Evolutionary conservation across 2,329 filamentous ascomycete species (phyloP).

Genomic region (Xylariaceae sp.): DNA sequence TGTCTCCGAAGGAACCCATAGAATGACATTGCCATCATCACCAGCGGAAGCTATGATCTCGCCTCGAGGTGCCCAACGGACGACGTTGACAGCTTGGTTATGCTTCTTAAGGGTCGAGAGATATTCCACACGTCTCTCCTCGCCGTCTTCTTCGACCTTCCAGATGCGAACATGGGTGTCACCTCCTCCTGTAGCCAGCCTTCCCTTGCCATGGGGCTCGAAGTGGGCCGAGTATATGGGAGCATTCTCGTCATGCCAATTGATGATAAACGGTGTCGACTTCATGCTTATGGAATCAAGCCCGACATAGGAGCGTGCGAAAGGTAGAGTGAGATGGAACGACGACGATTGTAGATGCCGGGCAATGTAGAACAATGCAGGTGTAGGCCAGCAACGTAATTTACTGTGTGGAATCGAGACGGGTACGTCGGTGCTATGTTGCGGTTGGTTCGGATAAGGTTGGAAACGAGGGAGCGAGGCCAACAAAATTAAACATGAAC

Average conservation of each 20-base stretch:
- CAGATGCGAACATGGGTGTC: constrained; percentile 95
- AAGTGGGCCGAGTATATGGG: constrained; percentile 98
- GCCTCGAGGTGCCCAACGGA: constrained; percentile 90
- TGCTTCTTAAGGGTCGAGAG: constrained; percentile 89
- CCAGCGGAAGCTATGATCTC: constrained; percentile 92
- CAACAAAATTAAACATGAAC: no score
- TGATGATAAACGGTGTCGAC: constrained; percentile 91
- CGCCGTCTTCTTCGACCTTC: constrained; percentile 80
- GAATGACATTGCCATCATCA: constrained; percentile 93
- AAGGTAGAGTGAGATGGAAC: constrained; percentile 1
- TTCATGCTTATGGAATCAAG: constrained; percentile 64
- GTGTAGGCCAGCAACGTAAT: no score
- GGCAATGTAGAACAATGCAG: no score
- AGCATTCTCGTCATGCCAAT: constrained; percentile 97
- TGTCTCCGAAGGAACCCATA: constrained; percentile 88
- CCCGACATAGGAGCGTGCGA: constrained; percentile 14
- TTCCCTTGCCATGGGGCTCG: constrained; percentile 84
- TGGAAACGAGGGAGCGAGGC: no score
- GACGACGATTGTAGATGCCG: background rate
- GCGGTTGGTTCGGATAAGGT: no score
- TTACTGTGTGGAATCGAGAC: no score
- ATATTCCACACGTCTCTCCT: constrained; percentile 86
- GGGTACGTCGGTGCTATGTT: no score
- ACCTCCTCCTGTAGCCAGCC: constrained; percentile 88
- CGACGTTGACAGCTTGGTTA: constrained; percentile 96